Evolutionary conservation across 768 basidiomycete genomes (phyloP), one percentile per base, ranked within the genome.

Genomic region (Cubamyces lactineus): DNA sequence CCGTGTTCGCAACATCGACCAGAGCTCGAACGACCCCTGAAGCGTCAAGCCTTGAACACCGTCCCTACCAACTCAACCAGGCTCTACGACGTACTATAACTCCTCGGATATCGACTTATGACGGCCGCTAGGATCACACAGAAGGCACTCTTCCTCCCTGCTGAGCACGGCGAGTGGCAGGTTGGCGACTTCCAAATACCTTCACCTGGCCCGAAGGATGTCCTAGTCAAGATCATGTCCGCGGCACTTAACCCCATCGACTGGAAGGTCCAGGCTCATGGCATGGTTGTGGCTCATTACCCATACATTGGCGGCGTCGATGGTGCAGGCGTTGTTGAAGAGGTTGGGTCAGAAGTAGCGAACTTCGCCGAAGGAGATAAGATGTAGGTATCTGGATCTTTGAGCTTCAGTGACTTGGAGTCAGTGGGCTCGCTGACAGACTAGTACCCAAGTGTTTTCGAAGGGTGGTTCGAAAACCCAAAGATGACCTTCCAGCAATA

Each of bases 221-320:
- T 84, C 24, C 76, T 85, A 42, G 70, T 84, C 67, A 78, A 78
- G 68, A 69, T 84, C 55, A 71, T 76, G 45, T 74, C 84, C 7
- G 76, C 81, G 0, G 77, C 80, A 2, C 70, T 85, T 50, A 84
- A 85, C 62, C 85, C 85, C 3, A 75, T 78, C 13, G 85, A 86
- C 61, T 82, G 81, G 71, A 83, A 82, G 67, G 74, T 83, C 34
- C 80, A 80, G 58, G 77, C 70, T 51, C 24, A 28, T 12, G 56
- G 57, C 47, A 46, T 39, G 28, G 46, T 70, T 54, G 55, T 69
- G 50, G 51, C 62, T 7, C 12, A 51, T 19, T 73, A 49, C 63
- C 73, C 68, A 2, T 62, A 45, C 45, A 48, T 72, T 19, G 53
- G 70, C 13, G 73, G 73, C 1, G 30, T 30, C 9, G 66, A 67